These are phyloP conservation scores for Vickermania spadyakhi DNA, from an alignment of 208 protist species.

Conservation along the genomic window DNA sequence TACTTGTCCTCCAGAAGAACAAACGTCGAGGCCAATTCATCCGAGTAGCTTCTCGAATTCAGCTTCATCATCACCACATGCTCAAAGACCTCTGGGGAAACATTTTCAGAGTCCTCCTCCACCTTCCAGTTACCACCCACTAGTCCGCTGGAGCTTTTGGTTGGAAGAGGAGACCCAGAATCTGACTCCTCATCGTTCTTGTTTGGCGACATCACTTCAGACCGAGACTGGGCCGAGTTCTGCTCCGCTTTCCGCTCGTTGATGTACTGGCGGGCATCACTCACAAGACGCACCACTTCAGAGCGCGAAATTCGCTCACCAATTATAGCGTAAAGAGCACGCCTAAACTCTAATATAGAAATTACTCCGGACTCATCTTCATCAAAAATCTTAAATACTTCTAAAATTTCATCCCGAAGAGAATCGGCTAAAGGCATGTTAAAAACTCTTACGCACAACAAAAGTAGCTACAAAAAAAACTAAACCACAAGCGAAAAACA, in stretches of 20 bases:
- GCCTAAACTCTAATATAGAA: constrained; percentile 38
- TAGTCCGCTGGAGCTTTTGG: not conserved
- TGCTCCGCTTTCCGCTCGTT: constrained; percentile 1
- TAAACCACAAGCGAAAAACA: not conserved
- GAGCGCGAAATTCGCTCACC: constrained; percentile 43
- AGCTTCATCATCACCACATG: constrained; percentile 53
- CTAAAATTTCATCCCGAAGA: constrained; percentile 63
- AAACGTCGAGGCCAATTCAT: constrained; percentile 66
- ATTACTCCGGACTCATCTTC: constrained; percentile 70
- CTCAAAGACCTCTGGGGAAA: constrained; percentile 65
- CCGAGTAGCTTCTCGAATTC: constrained; percentile 50
- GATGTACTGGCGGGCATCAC: constrained; percentile 24
- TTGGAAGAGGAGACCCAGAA: not conserved
- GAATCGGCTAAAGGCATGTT: constrained; percentile 23
- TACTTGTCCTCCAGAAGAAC: constrained; percentile 64
- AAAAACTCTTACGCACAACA: not conserved
- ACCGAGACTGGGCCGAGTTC: not conserved
- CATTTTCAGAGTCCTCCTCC: constrained; percentile 19
- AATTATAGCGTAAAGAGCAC: constrained; percentile 74
- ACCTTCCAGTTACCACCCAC: not conserved
- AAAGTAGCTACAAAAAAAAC: constrained; percentile 8
- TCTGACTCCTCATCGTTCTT: not conserved
- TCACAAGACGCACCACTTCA: constrained; percentile 45
- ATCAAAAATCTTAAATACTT: constrained; percentile 79
- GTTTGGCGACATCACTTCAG: not conserved